Percentiles rank a stretch among this genome's conserved stretches.
phyloP scores from a whole-genome alignment of 2,329 filamentous ascomycete genomes.

The Onygenales sp. region DNA sequence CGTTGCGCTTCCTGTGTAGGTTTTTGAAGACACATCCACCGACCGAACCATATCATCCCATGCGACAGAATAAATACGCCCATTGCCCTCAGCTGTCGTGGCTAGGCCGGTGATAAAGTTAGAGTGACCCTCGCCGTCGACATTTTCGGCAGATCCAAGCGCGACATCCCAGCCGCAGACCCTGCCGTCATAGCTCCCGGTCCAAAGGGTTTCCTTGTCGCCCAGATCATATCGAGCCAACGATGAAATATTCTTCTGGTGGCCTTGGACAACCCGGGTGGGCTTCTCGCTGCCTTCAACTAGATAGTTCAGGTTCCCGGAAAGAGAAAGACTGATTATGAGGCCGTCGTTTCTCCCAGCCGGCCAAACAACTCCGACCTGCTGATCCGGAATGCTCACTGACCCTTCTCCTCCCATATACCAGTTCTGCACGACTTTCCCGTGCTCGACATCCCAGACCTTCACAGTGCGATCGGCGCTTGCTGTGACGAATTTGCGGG shows the following conservation, averaged over 20 bases:
- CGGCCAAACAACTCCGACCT: slow-evolving; percentile 90
- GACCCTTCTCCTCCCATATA: slow-evolving; percentile 65
- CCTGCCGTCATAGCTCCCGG: slow-evolving; percentile 85
- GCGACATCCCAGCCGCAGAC: slow-evolving; percentile 75
- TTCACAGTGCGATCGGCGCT: slow-evolving; percentile 92
- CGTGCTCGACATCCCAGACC: slow-evolving; percentile 81
- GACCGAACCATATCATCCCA: slow-evolving; percentile 90
- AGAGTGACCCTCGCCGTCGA: slow-evolving; percentile 74
- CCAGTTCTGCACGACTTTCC: slow-evolving; percentile 73
- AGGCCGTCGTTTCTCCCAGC: slow-evolving; percentile 71
- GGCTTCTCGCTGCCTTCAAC: slow-evolving; percentile 61
- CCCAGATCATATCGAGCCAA: slow-evolving; percentile 48
- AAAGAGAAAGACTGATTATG: slow-evolving; percentile 80
- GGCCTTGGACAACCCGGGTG: slow-evolving; percentile 66
- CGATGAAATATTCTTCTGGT: slow-evolving; percentile 84
- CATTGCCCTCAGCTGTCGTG: slow-evolving; percentile 38
- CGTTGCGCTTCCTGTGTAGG: slow-evolving; percentile 59
- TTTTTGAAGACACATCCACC: slow-evolving; percentile 63
- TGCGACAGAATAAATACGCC: slow-evolving; percentile 71
- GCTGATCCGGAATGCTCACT: slow-evolving; percentile 70
- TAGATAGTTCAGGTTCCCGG: slow-evolving; percentile 85
- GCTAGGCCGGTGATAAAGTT: slow-evolving; percentile 77
- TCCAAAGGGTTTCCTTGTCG: slow-evolving; percentile 58
- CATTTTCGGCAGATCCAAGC: slow-evolving; percentile 56
- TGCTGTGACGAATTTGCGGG: slow-evolving; percentile 76